Evolutionary conservation across 148 eudicot genomes (phyloP), one percentile per base, ranked within the genome.

Genomic region (Mesembryanthemum crystallinum): DNA sequence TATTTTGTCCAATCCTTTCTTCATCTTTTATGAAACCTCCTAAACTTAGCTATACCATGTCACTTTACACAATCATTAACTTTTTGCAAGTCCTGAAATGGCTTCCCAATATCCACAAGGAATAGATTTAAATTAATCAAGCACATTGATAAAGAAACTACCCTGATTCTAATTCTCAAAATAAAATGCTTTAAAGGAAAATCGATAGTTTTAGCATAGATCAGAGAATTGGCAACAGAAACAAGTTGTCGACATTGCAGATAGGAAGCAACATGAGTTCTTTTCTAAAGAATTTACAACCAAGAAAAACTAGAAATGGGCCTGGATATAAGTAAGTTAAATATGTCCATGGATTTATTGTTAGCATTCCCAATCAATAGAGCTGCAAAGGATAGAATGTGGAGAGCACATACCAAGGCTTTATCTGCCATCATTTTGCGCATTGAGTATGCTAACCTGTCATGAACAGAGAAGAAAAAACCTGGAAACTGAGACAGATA

Each of bases 351-450:
- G 27, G 24, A 17, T 8, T 27, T 27, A 71, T 3, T 24, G 9
- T 43, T 29, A 60, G 27, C 11, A 71, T 63, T 51, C 18, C 17
- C 28, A 33, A 43, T 21, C 32, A 54, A 0, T 33, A 28, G 9
- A 23, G 14, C 60, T 35, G 63, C 68, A 72, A 62, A 47, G 37
- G 45, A 13, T 4, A 62, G 63, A 59, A 77, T 58, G 13, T 64
- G 27, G 39, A 75, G 54, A 64, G 65, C 21, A 82, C 83, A 29
- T 87, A 86, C 97, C 89, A 91, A 67, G 75, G 98, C 98, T 86
- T 91, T 94, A 83, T 94, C 98, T 64, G 91, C 95, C 98, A 94
- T 94, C 98, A 94, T 94, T 81, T 94, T 94, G 81, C 95, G 88
- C 98, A 94, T 91, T 2, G 98, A 91, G 78, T 94, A 94, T n/a